Percentiles rank a stretch among this genome's conserved stretches.
Evolutionary conservation across 441 rosid species (phyloP).

Genomic region (Hura crepitans): DNA sequence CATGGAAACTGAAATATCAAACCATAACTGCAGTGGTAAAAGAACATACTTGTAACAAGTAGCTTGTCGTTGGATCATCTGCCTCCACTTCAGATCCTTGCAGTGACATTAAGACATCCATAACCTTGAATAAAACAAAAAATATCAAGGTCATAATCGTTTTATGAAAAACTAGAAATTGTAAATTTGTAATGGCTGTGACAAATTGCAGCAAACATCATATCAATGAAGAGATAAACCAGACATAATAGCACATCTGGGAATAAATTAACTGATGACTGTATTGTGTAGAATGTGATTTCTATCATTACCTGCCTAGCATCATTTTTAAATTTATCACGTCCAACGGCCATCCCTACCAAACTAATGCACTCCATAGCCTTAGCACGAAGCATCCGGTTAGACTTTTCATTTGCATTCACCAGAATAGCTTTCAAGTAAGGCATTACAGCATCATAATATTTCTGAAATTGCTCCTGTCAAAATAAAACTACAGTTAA

Average conservation of each 20-base stretch:
- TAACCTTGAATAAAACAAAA: conserved; percentile 46
- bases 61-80: conserved; percentile 92
- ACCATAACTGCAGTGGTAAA: neutral
- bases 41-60: conserved; percentile 73
- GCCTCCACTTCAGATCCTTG: conserved; percentile 89
- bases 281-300: neutral
- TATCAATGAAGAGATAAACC: conserved; percentile 7
- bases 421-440: conserved; percentile 77
- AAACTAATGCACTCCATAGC: conserved; percentile 97
- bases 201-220: conserved; percentile 3
- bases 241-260: neutral
- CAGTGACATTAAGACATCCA: conserved; percentile 90
- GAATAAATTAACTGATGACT: too few species aligned
- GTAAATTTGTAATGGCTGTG: neutral
- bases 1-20: neutral
- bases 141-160: neutral
- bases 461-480: conserved; percentile 89
- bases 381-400: conserved; percentile 88
- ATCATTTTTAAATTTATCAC: conserved; percentile 79
- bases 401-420: conserved; percentile 80
- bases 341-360: conserved; percentile 98
- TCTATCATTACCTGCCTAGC: conserved; percentile 67
- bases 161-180: neutral
- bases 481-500: conserved; percentile 21
- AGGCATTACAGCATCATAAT: conserved; percentile 92